A percentile compares a stretch with the other conserved stretches of the same genome.
Conservation (phyloP, 345 rosid genomes). For the Sisymbrium altissimum region DNA sequence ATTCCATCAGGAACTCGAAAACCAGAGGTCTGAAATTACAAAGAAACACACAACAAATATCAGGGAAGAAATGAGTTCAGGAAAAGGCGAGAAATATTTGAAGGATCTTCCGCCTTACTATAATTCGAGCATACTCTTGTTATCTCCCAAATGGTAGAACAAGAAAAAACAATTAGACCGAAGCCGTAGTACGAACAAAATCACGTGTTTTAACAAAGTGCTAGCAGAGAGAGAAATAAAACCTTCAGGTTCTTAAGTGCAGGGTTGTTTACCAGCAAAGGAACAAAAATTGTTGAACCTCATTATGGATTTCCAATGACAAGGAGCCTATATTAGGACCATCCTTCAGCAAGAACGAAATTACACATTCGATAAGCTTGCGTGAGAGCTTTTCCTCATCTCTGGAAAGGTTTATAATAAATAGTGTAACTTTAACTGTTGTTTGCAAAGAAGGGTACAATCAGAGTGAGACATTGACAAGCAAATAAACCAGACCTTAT, state of each 20-base stretch:
- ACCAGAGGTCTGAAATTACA: conserved; percentile 42
- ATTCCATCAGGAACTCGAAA: conserved; percentile 44
- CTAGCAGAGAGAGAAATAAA: conserved; percentile 9
- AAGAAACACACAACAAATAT: conserved; percentile 16
- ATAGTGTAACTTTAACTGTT: conserved; percentile 10
- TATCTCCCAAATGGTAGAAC: conserved; percentile 53
- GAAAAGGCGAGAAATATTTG: background rate
- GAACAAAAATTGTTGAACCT: conserved; percentile 59
- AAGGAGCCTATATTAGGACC: conserved; percentile 76
- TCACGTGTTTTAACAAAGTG: conserved; percentile 1
- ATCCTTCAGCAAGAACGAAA: conserved; percentile 67
- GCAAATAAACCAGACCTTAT: conserved; percentile 48
- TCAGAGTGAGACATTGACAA: conserved; percentile 20
- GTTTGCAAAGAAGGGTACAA: conserved; percentile 11
- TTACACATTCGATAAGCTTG: conserved; percentile 88
- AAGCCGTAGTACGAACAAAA: background rate
- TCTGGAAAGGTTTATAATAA: conserved; percentile 43
- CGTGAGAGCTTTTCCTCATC: conserved; percentile 91
- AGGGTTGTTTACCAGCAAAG: no score
- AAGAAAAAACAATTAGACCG: conserved; percentile 7
- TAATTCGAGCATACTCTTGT: conserved; percentile 42
- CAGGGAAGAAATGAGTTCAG: conserved; percentile 16
- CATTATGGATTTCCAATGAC: conserved; percentile 64
- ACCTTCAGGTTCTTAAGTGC: conserved; percentile 75
- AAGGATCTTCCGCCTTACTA: conserved; percentile 22